Evolutionary conservation across 768 basidiomycete genomes (phyloP), one percentile per base, ranked within the genome.

Genomic region (Coprinellus aureogranulatus): DNA sequence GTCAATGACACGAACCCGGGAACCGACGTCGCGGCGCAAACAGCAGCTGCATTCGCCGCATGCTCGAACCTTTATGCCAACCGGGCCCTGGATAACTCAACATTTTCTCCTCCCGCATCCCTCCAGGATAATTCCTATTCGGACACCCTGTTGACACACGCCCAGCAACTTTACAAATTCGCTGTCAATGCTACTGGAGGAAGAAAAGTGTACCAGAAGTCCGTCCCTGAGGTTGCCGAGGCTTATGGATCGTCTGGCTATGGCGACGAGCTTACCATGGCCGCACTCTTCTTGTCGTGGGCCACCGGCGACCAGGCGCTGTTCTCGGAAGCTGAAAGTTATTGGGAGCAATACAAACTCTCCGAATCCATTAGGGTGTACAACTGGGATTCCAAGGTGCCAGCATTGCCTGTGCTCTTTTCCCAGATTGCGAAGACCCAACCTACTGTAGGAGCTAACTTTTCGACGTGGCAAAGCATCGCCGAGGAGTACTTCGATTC

Each of bases 311-410:
- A 83, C 1, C 74, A 82, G 9, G 69, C 75, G 2, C 75, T 82
- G 54, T 92, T 86, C 64, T 66, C 77, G 22, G 81, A 90, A 58
- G 90, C 90, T 1, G 78, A 84, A 65, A 67, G 73, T 6, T 83
- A 83, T 65, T 93, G 86, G 68, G 65, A 72, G 10, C 72, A 81
- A 30, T 89, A 83, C 65, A 68, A 77, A 23, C 76, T 95, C 0
- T 69, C 71, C 2, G 76, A 76, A 1, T 73, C 79, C 31, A 72
- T 85, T 45, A 71, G 76, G 2, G 85, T 89, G 4, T 90, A 94
- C 72, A 94, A 94, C 68, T 98, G 94, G 94, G 94, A 94, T 67
- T 82, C 84, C 2, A 89, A 91, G 69, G 83, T 81, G 1, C 88
- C 92, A 1, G 94, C 87, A 2, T 65, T 92, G 0, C 81, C 84